Percentiles rank a stretch among this genome's conserved stretches.
Conservation (phyloP, 345 rosid genomes). For the Orychophragmus violaceus region DNA sequence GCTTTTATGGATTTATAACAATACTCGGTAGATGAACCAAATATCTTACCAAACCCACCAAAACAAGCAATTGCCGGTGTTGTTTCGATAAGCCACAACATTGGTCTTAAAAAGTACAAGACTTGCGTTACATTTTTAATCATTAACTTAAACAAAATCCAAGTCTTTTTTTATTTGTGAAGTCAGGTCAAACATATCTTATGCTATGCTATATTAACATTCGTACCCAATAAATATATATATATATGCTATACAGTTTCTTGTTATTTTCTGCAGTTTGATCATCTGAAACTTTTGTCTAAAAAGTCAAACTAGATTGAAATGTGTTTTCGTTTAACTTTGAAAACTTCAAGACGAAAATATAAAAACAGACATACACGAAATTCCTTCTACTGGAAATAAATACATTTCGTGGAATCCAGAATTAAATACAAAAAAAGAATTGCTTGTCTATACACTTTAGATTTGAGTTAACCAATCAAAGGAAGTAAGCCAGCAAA, state of each 20-base stretch:
- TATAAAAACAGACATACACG: neutral
- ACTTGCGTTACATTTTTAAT: conserved; percentile 5
- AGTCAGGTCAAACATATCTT: conserved; percentile 30
- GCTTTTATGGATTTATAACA: neutral
- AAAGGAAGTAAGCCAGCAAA: conserved; percentile 5
- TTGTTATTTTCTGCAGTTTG: conserved; percentile 14
- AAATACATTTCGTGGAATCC: neutral
- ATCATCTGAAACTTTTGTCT: conserved; percentile 7
- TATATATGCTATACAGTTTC: conserved; percentile 1
- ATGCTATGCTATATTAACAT: too few species aligned
- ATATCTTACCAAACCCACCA: conserved; percentile 32
- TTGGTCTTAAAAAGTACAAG: neutral
- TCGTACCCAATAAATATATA: too few species aligned
- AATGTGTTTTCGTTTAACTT: neutral
- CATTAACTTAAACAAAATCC: conserved; percentile 24
- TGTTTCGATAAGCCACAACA: neutral
- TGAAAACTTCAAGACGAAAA: neutral
- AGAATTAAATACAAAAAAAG: too few species aligned
- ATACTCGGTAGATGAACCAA: conserved; percentile 22
- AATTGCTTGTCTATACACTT: neutral
- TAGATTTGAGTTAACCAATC: neutral
- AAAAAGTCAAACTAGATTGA: neutral
- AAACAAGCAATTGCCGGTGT: conserved; percentile 7
- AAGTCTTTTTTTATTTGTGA: conserved; percentile 20
- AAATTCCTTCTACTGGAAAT: neutral